Evolutionary conservation across 305 asterid species (phyloP), one percentile per base, ranked within the genome.

Genomic region (Solanum hybrid): DNA sequence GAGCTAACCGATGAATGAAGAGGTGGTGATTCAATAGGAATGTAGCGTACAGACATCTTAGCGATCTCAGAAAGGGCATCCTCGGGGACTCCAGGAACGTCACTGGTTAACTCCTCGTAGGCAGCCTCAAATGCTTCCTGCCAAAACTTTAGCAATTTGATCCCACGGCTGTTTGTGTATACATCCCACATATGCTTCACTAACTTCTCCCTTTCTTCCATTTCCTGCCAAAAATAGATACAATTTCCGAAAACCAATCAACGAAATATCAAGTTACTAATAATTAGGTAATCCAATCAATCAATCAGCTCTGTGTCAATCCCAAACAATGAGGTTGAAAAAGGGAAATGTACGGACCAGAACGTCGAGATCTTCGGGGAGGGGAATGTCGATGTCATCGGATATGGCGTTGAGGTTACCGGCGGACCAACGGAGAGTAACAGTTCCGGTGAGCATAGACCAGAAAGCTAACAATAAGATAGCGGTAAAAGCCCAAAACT

Each of bases 161-260:
- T 91, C 90, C 94, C 93, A 74, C 92, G 94, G 92, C 95, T 93
- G 40, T 92, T 94, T 75, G 94, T 92, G 86, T 95, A 95, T 91
- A 94, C 96, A 92, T 95, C 96, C 98, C 98, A 96, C 97, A 96
- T 95, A 89, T 93, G 96, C 92, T 92, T 95, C 95, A 97, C 99
- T 93, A 95, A 71, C 89, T 93, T 95, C 95, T 93, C 97, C 92
- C 98, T 95, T 92, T 96, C 98, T 93, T 96, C 98, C 93, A 95
- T 90, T 93, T 95, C 97, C 99, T 97, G 73, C 46, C 87, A 89
- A 11, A 75, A 24, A 89, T 13, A 35, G 11, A 75, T 28, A 75
- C 36, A 74, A 39, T 88, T 51, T 14, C 84, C 5, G 8, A 61
- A 36, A 73, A 28, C 16, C 33, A 73, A 74, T 29, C 79, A 74